Percentiles rank a stretch among this genome's conserved stretches.
phyloP scores from a whole-genome alignment of 495 filamentous ascomycete species.

The Durotheca rogersii region DNA sequence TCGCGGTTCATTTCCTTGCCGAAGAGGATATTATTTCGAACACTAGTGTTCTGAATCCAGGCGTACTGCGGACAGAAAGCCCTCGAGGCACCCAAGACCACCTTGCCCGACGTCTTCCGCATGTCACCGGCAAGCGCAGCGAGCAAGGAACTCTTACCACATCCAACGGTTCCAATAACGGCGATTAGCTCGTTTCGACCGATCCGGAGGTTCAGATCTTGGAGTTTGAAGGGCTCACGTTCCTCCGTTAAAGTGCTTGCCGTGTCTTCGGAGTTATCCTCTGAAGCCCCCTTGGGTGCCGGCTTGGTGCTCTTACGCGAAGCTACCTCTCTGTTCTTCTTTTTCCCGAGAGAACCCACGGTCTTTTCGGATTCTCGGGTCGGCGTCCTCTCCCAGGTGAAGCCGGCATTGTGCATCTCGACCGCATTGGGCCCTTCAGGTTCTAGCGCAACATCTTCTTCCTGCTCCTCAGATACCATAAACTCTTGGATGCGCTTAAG shows the following conservation, averaged over 20 bases:
- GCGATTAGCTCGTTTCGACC: slow-evolving; percentile 83
- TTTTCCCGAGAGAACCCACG: slow-evolving; percentile 34
- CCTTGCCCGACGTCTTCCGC: slow-evolving; percentile 72
- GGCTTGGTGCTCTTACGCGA: slow-evolving; percentile 47
- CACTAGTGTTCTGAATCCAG: slow-evolving; percentile 92
- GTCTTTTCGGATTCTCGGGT: slow-evolving; percentile 57
- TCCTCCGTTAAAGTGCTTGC: slow-evolving; percentile 57
- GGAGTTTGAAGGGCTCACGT: slow-evolving; percentile 76
- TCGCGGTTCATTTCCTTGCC: slow-evolving; percentile 69
- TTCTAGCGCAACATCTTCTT: slow-evolving; percentile 69
- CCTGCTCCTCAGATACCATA: slow-evolving; percentile 77
- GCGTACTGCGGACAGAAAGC: slow-evolving; percentile 95
- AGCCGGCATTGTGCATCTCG: slow-evolving; percentile 70
- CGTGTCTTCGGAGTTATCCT: slow-evolving; percentile 44
- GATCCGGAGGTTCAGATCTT: slow-evolving; percentile 70
- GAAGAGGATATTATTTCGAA: slow-evolving; percentile 88
- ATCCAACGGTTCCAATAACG: slow-evolving; percentile 88
- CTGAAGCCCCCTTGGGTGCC: slow-evolving; percentile 31
- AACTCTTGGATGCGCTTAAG: slow-evolving; percentile 84
- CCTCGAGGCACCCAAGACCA: slow-evolving; percentile 72
- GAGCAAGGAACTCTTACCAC: slow-evolving; percentile 88
- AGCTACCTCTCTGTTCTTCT: slow-evolving; percentile 37
- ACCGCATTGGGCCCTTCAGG: slow-evolving; percentile 65
- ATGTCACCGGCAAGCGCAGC: slow-evolving; percentile 93
- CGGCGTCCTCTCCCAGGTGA: slow-evolving; percentile 86